These are phyloP conservation scores for Mucor piriformis DNA, from an alignment of 371 early-diverging fungal genomes.

Conservation along the genomic window DNA sequence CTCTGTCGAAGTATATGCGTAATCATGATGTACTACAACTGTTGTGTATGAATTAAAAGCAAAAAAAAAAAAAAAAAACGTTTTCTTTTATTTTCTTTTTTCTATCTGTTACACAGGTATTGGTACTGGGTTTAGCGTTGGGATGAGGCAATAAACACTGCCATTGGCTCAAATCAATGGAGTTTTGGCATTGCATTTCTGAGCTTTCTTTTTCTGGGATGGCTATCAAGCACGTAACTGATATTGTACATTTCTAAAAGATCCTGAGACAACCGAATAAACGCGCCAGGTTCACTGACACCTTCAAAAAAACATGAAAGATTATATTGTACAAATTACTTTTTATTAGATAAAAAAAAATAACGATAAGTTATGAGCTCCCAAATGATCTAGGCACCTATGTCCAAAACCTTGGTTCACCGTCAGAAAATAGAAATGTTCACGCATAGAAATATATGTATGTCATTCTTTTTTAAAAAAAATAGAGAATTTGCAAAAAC, in stretches of 20 bases:
- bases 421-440: constrained; percentile 29
- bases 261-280: too few relatives aligned
- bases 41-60: not conserved
- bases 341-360: constrained; percentile 2
- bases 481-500: not conserved
- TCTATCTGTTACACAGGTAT: too few relatives aligned
- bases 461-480: not conserved
- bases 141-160: too few relatives aligned
- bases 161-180: too few relatives aligned
- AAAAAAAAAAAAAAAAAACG: not conserved
- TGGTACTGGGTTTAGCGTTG: too few relatives aligned
- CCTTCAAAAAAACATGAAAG: not conserved
- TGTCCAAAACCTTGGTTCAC: constrained; percentile 41
- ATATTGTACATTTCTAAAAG: too few relatives aligned
- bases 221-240: too few relatives aligned
- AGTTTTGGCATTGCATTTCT: too few relatives aligned
- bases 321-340: constrained; percentile 4
- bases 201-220: too few relatives aligned
- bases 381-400: constrained; percentile 37
- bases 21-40: not conserved
- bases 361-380: constrained; percentile 29
- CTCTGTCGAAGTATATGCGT: constrained; percentile 4
- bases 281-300: too few relatives aligned
- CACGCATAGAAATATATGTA: constrained; percentile 14
- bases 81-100: not conserved